These are phyloP conservation scores for Epichloe amarillans DNA, from an alignment of 2,329 filamentous ascomycete species.

Conservation along the genomic window DNA sequence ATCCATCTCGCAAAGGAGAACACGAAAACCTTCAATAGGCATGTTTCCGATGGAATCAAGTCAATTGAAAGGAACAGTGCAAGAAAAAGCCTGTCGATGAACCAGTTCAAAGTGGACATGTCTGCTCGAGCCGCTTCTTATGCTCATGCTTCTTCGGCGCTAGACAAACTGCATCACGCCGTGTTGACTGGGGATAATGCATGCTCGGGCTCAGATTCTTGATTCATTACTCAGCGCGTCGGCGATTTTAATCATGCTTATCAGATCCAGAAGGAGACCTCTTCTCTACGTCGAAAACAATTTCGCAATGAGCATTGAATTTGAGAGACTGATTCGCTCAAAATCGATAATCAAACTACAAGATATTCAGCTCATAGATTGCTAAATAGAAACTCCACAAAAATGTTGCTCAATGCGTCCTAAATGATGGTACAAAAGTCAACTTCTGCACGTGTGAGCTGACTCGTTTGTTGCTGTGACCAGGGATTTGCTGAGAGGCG, in stretches of 20 bases:
- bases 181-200: background rate
- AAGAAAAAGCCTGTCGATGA: background rate
- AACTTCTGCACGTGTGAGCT: too few species aligned
- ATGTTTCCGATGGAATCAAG: background rate
- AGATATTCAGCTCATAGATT: background rate
- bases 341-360: background rate
- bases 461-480: too few species aligned
- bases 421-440: background rate
- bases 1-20: background rate
- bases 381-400: background rate
- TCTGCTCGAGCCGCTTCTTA: conserved; percentile 1
- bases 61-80: background rate
- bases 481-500: too few species aligned
- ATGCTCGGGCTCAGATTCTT: background rate
- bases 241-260: background rate
- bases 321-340: background rate
- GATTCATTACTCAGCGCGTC: background rate
- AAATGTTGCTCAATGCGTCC: background rate
- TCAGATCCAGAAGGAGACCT: background rate
- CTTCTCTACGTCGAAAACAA: background rate
- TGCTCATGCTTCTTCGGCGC: background rate
- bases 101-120: background rate
- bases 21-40: background rate
- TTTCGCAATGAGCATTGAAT: background rate
- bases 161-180: background rate